Conservation (phyloP, 495 filamentous ascomycete species). For the Stereocaulon alpinum region DNA sequence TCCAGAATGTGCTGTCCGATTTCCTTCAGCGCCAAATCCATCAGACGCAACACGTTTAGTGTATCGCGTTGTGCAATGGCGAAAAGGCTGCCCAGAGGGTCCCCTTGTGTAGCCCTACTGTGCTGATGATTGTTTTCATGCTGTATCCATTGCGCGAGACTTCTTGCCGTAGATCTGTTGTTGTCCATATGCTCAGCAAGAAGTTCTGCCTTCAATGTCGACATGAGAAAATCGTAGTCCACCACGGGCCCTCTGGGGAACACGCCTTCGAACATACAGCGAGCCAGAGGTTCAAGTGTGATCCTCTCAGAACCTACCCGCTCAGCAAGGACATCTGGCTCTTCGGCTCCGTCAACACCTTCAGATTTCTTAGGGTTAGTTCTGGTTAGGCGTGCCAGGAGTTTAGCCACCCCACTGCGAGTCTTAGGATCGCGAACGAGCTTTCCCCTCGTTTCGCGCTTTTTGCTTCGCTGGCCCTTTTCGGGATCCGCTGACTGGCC, state of each 20-base stretch:
- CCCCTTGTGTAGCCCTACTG: not conserved
- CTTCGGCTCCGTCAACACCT: not conserved
- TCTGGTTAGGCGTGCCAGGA: not conserved
- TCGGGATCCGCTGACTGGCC: not conserved
- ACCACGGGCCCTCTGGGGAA: slow-evolving; percentile 4
- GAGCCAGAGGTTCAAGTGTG: not conserved
- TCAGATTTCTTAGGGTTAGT: not conserved
- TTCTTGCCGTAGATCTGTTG: not conserved
- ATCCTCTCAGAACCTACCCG: not conserved
- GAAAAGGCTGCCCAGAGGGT: not conserved
- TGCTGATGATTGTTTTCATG: not conserved
- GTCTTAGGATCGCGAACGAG: not conserved
- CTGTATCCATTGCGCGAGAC: not conserved
- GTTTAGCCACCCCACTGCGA: not conserved
- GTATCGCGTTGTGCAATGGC: not conserved
- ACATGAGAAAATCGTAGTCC: slow-evolving; percentile 1
- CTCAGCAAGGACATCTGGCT: not conserved
- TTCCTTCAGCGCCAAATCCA: not conserved
- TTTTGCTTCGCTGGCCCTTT: not conserved
- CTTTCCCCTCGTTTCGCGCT: not conserved
- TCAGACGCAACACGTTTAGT: not conserved
- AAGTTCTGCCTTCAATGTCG: not conserved
- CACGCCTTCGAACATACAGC: slow-evolving; percentile 3
- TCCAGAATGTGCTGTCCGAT: slow-evolving; percentile 4
- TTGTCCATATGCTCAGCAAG: not conserved